phyloP scores from a whole-genome alignment of 2,329 filamentous ascomycete genomes.

The Alternaria sp. region DNA sequence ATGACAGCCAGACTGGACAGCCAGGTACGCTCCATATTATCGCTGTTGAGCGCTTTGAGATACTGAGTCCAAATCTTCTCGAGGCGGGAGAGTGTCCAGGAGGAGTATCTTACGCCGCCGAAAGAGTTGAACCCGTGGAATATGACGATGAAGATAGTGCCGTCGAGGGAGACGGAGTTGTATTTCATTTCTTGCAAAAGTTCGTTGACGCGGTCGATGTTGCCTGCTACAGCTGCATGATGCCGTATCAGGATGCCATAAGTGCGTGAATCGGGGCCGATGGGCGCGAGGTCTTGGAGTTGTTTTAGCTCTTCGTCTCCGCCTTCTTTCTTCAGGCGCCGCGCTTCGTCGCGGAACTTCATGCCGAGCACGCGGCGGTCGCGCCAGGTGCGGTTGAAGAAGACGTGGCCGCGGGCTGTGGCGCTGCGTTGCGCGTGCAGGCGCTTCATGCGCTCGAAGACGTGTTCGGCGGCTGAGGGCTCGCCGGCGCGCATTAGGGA shows the following conservation, averaged over 20 bases:
- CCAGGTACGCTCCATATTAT: conserved; percentile 35
- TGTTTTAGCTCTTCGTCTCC: conserved; percentile 63
- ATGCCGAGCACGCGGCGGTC: conserved; percentile 53
- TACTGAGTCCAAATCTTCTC: conserved; percentile 50
- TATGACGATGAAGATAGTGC: conserved; percentile 77
- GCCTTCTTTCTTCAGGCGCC: conserved; percentile 46
- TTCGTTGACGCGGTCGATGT: conserved; percentile 72
- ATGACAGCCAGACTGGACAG: conserved; percentile 33
- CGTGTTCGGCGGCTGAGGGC: conserved; percentile 74
- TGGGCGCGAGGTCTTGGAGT: conserved; percentile 69
- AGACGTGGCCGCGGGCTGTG: conserved; percentile 32
- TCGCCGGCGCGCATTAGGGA: conserved; percentile 80
- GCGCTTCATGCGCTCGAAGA: conserved; percentile 84
- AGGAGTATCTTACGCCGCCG: conserved; percentile 68
- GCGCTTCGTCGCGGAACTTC: conserved; percentile 55
- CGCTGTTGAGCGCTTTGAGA: conserved; percentile 23
- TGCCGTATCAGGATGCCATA: conserved; percentile 81
- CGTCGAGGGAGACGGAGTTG: conserved; percentile 70
- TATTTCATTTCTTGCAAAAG: conserved; percentile 81
- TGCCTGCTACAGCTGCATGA: conserved; percentile 70
- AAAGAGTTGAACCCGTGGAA: conserved; percentile 82
- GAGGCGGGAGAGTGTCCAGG: conserved; percentile 76
- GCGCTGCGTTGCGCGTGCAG: conserved; percentile 54
- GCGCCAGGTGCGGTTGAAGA: conserved; percentile 50
- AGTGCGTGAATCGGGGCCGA: conserved; percentile 77